A percentile compares a stretch with the other conserved stretches of the same genome.
These are phyloP conservation scores for Amauroascus niger DNA, from an alignment of 2,329 filamentous ascomycete species.

Conservation along the genomic window DNA sequence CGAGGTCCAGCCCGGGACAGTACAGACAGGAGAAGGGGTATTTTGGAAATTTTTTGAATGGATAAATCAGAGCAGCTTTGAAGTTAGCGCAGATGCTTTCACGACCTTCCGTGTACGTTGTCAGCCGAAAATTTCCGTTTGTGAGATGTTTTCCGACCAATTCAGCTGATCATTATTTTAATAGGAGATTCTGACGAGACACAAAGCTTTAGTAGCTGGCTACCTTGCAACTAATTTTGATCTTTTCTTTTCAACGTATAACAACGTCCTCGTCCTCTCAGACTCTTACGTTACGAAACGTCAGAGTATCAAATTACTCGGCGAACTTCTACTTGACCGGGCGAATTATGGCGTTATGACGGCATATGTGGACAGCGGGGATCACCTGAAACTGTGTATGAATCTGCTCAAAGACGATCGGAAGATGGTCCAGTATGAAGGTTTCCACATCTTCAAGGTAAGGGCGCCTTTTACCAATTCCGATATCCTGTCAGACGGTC, in stretches of 20 bases:
- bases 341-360: constrained; percentile 99
- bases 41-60: constrained; percentile 97
- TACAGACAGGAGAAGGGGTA: constrained; percentile 69
- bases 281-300: constrained; percentile 96
- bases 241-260: constrained; percentile 85
- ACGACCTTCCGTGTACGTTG: constrained; percentile 75
- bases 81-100: constrained; percentile 94
- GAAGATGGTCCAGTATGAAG: constrained; percentile 99
- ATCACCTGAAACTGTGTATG: constrained; percentile 98
- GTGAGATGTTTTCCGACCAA: background rate
- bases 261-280: constrained; percentile 75
- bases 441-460: constrained; percentile 96
- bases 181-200: constrained; percentile 84
- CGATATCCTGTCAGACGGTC: constrained; percentile 13
- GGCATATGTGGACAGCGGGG: constrained; percentile 84
- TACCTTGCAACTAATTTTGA: constrained; percentile 88
- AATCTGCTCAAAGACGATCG: constrained; percentile 89
- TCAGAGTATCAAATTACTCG: constrained; percentile 93
- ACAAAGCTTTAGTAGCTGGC: constrained; percentile 80
- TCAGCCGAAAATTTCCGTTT: background rate
- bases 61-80: constrained; percentile 94
- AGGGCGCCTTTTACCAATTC: constrained; percentile 6
- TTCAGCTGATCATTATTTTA: background rate
- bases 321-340: constrained; percentile 85
- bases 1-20: constrained; percentile 64